Evolutionary conservation across 108 stramenopile species (phyloP).

Genomic region (Cylindrotheca closterium): DNA sequence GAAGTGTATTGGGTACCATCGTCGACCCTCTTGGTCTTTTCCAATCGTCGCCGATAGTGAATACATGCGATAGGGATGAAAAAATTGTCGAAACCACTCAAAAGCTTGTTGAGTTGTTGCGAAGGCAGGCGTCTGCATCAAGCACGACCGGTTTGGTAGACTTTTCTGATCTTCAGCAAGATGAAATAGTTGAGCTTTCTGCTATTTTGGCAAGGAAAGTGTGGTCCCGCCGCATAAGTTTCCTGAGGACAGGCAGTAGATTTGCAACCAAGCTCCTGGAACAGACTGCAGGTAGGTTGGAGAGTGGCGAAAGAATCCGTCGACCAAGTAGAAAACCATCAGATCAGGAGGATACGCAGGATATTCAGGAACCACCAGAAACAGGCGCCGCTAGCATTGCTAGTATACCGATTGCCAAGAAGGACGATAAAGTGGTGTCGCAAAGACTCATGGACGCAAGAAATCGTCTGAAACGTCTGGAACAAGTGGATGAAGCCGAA

Average conservation of each 20-base stretch:
- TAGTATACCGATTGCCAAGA: too few relatives aligned
- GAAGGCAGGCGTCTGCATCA: conserved; percentile 13
- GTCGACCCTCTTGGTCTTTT: conserved; percentile 89
- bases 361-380: background rate
- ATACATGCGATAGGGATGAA: conserved; percentile 64
- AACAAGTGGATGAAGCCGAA: background rate
- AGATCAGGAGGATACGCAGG: background rate
- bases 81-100: conserved; percentile 74
- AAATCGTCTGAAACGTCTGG: background rate
- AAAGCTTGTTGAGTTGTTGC: conserved; percentile 55
- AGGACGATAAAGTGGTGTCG: background rate
- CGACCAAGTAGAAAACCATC: background rate
- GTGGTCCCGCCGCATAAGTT: conserved; percentile 68
- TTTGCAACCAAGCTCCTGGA: conserved; percentile 62
- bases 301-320: conserved; percentile 26
- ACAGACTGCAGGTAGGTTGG: conserved; percentile 72
- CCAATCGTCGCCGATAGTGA: conserved; percentile 71
- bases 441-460: background rate
- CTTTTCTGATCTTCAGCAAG: conserved; percentile 44
- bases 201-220: conserved; percentile 65
- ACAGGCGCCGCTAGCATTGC: background rate
- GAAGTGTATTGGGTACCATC: conserved; percentile 70
- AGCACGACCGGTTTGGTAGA: conserved; percentile 26
- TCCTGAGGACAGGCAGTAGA: conserved; percentile 66
- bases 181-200: conserved; percentile 63